phyloP scores from a whole-genome alignment of 768 basidiomycete genomes.

The Mycena olivaceomarginata region DNA sequence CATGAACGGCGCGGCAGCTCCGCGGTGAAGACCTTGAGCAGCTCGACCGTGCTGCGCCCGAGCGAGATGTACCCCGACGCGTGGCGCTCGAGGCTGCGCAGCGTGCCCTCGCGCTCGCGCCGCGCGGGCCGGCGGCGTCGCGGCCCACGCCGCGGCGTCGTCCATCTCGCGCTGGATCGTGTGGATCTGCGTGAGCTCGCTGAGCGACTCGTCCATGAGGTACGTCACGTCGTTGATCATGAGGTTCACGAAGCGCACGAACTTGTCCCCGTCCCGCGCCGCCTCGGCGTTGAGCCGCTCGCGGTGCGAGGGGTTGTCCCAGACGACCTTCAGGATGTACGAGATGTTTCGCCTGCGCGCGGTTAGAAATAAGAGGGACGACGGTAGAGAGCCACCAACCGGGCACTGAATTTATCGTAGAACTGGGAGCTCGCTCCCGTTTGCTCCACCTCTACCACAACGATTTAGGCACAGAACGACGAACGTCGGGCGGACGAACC shows the following conservation, averaged over 20 bases:
- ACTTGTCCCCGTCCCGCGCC: conserved; percentile 89
- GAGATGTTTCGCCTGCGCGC: conserved; percentile 86
- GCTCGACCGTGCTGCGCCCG: conserved; percentile 91
- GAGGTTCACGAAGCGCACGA: conserved; percentile 96
- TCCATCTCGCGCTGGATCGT: conserved; percentile 92
- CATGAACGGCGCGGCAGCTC: conserved; percentile 95
- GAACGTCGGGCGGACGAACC: conserved; percentile 67
- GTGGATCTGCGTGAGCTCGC: conserved; percentile 92
- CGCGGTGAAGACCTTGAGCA: conserved; percentile 94
- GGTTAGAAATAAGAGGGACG: neutral
- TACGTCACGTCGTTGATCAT: conserved; percentile 99
- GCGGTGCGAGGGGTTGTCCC: conserved; percentile 93
- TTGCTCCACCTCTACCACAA: conserved; percentile 90
- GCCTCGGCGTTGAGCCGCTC: conserved; percentile 88
- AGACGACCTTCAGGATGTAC: conserved; percentile 90
- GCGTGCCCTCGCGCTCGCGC: conserved; percentile 87
- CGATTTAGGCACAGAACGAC: conserved; percentile 2
- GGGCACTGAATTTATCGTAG: conserved; percentile 97
- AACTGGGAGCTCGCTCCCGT: conserved; percentile 99
- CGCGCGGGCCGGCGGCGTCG: conserved; percentile 80
- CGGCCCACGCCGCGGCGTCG: conserved; percentile 81
- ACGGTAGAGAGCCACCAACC: conserved; percentile 55
- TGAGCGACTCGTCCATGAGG: conserved; percentile 96
- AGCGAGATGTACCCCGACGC: conserved; percentile 92
- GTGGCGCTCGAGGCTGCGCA: conserved; percentile 89